phyloP scores from a whole-genome alignment of 768 basidiomycete species.

The Rhodotorula babjevae region DNA sequence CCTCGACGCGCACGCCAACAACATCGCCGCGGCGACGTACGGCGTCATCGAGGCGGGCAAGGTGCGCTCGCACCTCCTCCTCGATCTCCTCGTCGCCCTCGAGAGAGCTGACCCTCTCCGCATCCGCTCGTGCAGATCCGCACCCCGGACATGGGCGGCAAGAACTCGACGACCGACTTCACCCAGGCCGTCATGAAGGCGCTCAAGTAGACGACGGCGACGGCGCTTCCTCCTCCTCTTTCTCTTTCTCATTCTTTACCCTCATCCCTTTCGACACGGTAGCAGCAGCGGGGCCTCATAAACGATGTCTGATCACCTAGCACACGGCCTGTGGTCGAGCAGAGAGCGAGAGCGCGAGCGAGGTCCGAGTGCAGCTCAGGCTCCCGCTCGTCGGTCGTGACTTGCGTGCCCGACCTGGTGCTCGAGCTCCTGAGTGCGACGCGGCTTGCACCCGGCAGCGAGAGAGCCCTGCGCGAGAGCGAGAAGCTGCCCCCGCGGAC shows the following conservation, averaged over 20 bases:
- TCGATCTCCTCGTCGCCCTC: neutral
- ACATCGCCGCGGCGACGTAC: conserved; percentile 91
- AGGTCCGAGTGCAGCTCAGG: too few species aligned
- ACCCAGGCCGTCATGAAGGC: conserved; percentile 74
- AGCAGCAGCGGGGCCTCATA: neutral
- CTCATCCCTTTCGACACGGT: neutral
- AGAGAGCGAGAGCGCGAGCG: too few species aligned
- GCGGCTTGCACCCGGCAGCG: too few species aligned
- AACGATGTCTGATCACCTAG: neutral
- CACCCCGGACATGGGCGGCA: conserved; percentile 93
- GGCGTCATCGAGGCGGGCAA: conserved; percentile 83
- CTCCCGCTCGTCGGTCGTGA: too few species aligned
- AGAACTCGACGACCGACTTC: conserved; percentile 82
- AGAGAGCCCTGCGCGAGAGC: too few species aligned
- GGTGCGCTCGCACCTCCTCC: conserved; percentile 49
- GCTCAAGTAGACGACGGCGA: neutral
- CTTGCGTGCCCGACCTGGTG: too few species aligned
- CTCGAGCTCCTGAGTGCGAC: too few species aligned
- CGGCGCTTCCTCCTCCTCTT: neutral
- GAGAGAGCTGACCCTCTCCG: neutral
- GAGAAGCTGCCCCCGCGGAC: too few species aligned
- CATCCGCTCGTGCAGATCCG: conserved; percentile 40
- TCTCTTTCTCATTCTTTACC: neutral
- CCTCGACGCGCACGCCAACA: conserved; percentile 88
- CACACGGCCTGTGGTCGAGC: too few species aligned